phyloP scores from a whole-genome alignment of 768 basidiomycete species.

The Boletus barrowsii region DNA sequence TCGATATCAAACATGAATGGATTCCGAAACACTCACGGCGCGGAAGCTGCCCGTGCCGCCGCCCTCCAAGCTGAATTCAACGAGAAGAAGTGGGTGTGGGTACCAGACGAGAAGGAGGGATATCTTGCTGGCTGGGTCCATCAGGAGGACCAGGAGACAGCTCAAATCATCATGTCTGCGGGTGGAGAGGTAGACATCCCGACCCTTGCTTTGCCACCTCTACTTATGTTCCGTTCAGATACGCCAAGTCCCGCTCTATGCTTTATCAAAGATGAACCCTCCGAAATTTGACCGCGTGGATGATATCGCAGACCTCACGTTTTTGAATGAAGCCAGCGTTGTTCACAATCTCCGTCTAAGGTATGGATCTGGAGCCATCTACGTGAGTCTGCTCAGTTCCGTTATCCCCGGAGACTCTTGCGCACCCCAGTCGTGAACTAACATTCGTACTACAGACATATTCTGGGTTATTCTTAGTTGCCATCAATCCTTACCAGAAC shows the following conservation, averaged over 20 bases:
- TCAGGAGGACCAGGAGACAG: constrained; percentile 78
- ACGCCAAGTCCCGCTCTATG: constrained; percentile 70
- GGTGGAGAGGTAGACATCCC: constrained; percentile 67
- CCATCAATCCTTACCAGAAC: constrained; percentile 94
- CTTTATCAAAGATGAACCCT: constrained; percentile 94
- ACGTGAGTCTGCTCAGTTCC: constrained; percentile 53
- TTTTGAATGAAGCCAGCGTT: constrained; percentile 96
- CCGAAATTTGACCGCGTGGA: constrained; percentile 98
- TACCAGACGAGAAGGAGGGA: constrained; percentile 87
- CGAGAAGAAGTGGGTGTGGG: constrained; percentile 99
- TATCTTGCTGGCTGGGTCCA: constrained; percentile 95
- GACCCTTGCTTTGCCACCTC: neutral
- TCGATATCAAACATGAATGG: constrained; percentile 41
- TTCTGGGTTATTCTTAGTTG: constrained; percentile 95
- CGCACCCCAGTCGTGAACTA: constrained; percentile 3
- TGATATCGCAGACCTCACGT: constrained; percentile 97
- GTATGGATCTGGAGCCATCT: constrained; percentile 89
- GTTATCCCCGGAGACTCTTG: constrained; percentile 2
- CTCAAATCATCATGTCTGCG: constrained; percentile 80
- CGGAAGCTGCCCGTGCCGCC: constrained; percentile 78
- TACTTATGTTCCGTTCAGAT: constrained; percentile 39
- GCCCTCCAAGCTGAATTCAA: constrained; percentile 95
- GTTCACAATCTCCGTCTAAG: constrained; percentile 95
- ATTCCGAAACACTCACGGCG: constrained; percentile 47
- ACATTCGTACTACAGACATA: constrained; percentile 61